phyloP scores from a whole-genome alignment of 345 rosid species.

The Populus davidiana region DNA sequence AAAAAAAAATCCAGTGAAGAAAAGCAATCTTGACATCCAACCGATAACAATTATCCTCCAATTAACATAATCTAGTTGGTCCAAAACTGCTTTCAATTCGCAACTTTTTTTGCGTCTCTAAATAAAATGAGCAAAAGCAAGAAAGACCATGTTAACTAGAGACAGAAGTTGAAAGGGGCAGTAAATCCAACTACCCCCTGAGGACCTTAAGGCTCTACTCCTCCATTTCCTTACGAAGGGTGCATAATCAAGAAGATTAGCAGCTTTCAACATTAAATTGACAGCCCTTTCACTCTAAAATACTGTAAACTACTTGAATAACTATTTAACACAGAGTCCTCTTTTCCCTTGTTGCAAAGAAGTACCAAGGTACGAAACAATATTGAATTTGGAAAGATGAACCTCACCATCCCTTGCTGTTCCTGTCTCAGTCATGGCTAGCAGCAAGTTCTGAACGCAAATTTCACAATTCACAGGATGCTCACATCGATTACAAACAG shows the following conservation, averaged over 20 bases:
- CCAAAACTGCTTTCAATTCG: neutral
- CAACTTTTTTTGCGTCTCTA: neutral
- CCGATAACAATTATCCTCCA: neutral
- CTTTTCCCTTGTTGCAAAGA: neutral
- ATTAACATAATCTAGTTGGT: neutral
- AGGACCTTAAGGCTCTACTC: neutral
- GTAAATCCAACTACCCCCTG: neutral
- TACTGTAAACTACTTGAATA: neutral
- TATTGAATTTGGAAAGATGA: neutral
- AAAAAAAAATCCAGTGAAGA: neutral
- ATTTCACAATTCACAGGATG: neutral
- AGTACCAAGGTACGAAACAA: neutral
- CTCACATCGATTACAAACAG: neutral
- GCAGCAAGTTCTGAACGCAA: neutral
- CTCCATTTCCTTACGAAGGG: neutral
- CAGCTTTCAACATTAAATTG: neutral
- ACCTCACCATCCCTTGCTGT: conserved; percentile 5
- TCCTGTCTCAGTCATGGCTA: conserved; percentile 8
- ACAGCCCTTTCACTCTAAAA: neutral
- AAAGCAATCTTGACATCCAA: neutral
- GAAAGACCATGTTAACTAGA: neutral
- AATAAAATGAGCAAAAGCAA: neutral
- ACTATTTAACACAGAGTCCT: neutral
- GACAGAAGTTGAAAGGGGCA: neutral
- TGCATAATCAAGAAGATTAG: neutral